phyloP scores from a whole-genome alignment of 2,329 filamentous ascomycete genomes.

The Scortechinia acanthostroma region DNA sequence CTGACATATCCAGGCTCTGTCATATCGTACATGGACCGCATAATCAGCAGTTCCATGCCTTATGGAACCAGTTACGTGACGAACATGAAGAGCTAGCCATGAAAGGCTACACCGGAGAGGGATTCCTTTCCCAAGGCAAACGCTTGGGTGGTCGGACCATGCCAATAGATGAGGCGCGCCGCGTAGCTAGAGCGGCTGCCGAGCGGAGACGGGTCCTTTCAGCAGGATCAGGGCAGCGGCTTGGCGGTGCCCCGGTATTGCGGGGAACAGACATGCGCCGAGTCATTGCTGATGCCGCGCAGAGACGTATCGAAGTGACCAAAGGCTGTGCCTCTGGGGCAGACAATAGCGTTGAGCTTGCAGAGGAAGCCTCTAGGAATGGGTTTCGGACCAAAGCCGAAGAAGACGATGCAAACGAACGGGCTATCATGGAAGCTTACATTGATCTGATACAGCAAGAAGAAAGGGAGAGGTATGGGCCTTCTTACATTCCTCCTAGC shows the following conservation, averaged over 20 bases:
- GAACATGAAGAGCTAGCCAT: conserved; percentile 50
- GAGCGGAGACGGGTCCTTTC: conserved; percentile 42
- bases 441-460: conserved; percentile 60
- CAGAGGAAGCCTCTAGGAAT: conserved; percentile 34
- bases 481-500: not conserved
- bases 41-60: conserved; percentile 52
- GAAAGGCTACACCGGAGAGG: conserved; percentile 64
- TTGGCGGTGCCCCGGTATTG: conserved; percentile 36
- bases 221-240: conserved; percentile 45
- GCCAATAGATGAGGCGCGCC: conserved; percentile 43
- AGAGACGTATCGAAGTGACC: conserved; percentile 41
- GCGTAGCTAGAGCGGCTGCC: conserved; percentile 49
- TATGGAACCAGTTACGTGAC: conserved; percentile 61
- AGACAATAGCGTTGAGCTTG: conserved; percentile 35
- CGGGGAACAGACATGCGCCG: conserved; percentile 33
- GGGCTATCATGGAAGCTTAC: conserved; percentile 54
- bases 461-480: conserved; percentile 35
- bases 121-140: conserved; percentile 52
- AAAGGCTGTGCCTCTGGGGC: conserved; percentile 54
- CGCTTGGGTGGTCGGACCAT: conserved; percentile 39
- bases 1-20: conserved; percentile 28
- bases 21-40: conserved; percentile 60
- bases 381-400: conserved; percentile 58
- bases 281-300: conserved; percentile 51
- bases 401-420: conserved; percentile 59